Conservation (phyloP, 2,329 filamentous ascomycete species). For the Neobulgaria alba region DNA sequence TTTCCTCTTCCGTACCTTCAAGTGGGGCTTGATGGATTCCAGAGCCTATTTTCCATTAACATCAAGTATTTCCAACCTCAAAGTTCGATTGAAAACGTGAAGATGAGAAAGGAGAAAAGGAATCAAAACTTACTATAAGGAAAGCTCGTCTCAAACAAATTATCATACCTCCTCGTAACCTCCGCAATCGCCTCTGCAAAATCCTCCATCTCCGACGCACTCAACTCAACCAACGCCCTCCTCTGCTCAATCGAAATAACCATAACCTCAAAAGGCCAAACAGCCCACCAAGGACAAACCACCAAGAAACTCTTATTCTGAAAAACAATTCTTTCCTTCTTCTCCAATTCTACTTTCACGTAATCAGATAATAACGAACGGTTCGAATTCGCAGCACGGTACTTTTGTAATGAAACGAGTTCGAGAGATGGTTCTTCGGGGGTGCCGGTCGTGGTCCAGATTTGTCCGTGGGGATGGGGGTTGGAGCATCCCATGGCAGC, state of each 20-base stretch:
- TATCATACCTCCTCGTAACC: slow-evolving; percentile 87
- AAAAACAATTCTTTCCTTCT: slow-evolving; percentile 78
- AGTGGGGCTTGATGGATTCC: slow-evolving; percentile 94
- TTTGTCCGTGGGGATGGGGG: slow-evolving; percentile 91
- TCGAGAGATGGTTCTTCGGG: slow-evolving; percentile 85
- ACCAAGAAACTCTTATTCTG: slow-evolving; percentile 80
- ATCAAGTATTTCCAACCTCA: too few relatives aligned
- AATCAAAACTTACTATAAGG: slow-evolving; percentile 60
- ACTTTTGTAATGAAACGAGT: slow-evolving; percentile 68
- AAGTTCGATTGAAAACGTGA: too few relatives aligned
- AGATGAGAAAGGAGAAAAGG: neutral
- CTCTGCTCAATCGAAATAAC: slow-evolving; percentile 79
- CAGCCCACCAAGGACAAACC: slow-evolving; percentile 94
- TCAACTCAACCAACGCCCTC: slow-evolving; percentile 75
- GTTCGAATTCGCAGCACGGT: slow-evolving; percentile 63
- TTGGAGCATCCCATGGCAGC: slow-evolving; percentile 98
- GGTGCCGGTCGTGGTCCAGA: slow-evolving; percentile 88
- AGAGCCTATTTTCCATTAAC: slow-evolving; percentile 49
- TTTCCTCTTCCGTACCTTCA: slow-evolving; percentile 70
- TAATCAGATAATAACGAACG: slow-evolving; percentile 81
- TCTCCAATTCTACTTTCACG: slow-evolving; percentile 69
- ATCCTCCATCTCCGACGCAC: slow-evolving; percentile 56
- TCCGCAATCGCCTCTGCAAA: slow-evolving; percentile 83
- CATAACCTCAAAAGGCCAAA: slow-evolving; percentile 96
- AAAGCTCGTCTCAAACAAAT: slow-evolving; percentile 92